A percentile compares a stretch with the other conserved stretches of the same genome.
Evolutionary conservation across 345 rosid genomes (phyloP).

Genomic region (Citrus cavaleriei): DNA sequence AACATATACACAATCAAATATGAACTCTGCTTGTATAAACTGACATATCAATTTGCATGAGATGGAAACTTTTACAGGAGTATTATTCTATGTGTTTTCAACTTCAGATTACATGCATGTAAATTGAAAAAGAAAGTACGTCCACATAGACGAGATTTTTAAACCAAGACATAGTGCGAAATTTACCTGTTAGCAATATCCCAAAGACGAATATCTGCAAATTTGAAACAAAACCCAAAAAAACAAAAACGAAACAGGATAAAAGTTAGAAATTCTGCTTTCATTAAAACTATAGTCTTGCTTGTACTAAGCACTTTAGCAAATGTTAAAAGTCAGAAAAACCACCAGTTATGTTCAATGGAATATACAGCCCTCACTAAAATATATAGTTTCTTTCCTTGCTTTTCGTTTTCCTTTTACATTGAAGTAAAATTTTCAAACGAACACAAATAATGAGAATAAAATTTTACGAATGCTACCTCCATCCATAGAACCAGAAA

Average conservation of each 20-base stretch:
- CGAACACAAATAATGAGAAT: background rate
- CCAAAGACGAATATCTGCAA: slow-evolving; percentile 94
- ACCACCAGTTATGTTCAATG: no score
- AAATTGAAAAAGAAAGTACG: background rate
- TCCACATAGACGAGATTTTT: background rate
- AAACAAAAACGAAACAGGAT: background rate
- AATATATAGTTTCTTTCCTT: no score
- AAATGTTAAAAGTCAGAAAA: no score
- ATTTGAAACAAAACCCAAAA: background rate
- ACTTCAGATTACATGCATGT: no score
- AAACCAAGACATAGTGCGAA: background rate
- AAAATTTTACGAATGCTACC: slow-evolving; percentile 32
- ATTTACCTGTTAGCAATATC: slow-evolving; percentile 81
- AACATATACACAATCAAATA: no score
- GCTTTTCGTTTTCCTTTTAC: no score
- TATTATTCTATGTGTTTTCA: no score
- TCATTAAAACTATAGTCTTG: background rate
- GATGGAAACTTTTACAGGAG: no score
- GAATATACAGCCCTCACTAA: no score
- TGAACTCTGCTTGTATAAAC: no score
- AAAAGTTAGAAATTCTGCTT: background rate
- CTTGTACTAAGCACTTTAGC: background rate
- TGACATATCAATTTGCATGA: no score
- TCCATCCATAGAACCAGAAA: slow-evolving; percentile 98
- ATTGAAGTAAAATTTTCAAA: no score